Evolutionary conservation across 2,329 filamentous ascomycete genomes (phyloP), one percentile per base, ranked within the genome.

Genomic region (Fusarium tanahbumbuense): DNA sequence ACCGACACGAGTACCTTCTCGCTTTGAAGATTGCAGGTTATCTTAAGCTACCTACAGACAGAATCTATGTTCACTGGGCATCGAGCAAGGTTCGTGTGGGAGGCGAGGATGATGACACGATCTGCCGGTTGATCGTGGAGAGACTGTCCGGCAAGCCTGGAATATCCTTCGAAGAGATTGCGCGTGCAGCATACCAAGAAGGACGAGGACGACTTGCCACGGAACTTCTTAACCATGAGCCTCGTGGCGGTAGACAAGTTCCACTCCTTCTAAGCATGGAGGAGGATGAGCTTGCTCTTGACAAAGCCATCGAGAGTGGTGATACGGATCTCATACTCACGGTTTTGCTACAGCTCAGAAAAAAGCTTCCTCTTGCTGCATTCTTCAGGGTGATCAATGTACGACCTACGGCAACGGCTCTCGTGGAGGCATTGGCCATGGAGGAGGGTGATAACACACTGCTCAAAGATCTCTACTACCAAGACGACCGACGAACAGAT

Each of bases 61-160:
- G 90, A 56, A 97, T 99, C 63, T 97, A 98, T 75, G 93, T 97
- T 2, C 94, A 98, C 78, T 99, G 96, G 96, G 96, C 96, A 3
- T 95, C 92, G 20, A 91, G 96, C 77, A 99, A 98, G 79, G 95
- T 98, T 6, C 92, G 94, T 27, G 84, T 92, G 5, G 94, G 94
- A 0, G 87, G 89, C 1, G 94, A 94, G 68, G 91, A 97, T 66
- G 96, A 98, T 76, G 94, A 97, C 47, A 89, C 90, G 2, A 93
- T 97, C 44, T 98, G 94, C 79, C 88, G 89, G 32, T 85, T 94
- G 54, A 93, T 99, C 16, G 94, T 98, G 12, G 90, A 93, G 72
- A 93, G 93, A 74, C 86, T 99, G 1, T 89, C 92, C 2, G 94
- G 93, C 37, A 97, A 97, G 77, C 90, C 92, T 0, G 96, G 95